phyloP scores from a whole-genome alignment of 225 moss, liverwort and hornwort genomes.

The Sphagnum contortum region DNA sequence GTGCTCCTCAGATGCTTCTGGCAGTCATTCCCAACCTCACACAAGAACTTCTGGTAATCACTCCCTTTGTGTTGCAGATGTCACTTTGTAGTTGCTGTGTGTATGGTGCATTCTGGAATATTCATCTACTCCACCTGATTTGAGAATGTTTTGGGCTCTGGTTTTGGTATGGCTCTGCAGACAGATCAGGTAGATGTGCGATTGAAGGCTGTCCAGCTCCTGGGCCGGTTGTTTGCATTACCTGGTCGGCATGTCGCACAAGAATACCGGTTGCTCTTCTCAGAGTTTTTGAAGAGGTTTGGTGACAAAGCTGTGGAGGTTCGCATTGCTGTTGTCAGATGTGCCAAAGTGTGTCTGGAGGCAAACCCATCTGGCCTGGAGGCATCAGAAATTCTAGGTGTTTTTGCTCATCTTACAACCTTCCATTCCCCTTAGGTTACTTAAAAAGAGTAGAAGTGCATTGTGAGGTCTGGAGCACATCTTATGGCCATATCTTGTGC shows the following conservation, averaged over 20 bases:
- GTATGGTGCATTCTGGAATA: too few species aligned
- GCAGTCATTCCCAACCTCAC: slow-evolving; percentile 76
- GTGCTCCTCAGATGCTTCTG: slow-evolving; percentile 76
- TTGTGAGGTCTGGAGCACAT: too few species aligned
- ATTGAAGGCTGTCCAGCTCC: slow-evolving; percentile 69
- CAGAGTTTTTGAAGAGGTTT: slow-evolving; percentile 81
- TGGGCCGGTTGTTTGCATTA: slow-evolving; percentile 75
- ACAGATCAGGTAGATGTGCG: slow-evolving; percentile 80
- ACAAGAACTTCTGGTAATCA: slow-evolving; percentile 70
- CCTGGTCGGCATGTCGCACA: slow-evolving; percentile 77
- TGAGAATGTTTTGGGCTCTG: too few species aligned
- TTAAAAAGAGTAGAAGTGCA: too few species aligned
- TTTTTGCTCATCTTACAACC: slow-evolving; percentile 5
- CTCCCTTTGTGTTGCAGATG: too few species aligned
- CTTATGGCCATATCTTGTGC: too few species aligned
- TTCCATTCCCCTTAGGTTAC: too few species aligned
- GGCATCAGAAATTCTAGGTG: slow-evolving; percentile 63
- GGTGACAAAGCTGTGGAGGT: slow-evolving; percentile 71
- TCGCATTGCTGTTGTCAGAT: slow-evolving; percentile 70
- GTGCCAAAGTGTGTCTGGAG: slow-evolving; percentile 58
- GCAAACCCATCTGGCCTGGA: slow-evolving; percentile 61
- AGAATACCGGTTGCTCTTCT: slow-evolving; percentile 63
- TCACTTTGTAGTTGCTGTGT: slow-evolving; percentile 1
- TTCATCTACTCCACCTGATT: too few species aligned
- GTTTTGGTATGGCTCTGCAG: slow-evolving; percentile 26